A percentile compares a stretch with the other conserved stretches of the same genome.
Evolutionary conservation across 1,284 basidiomycete genomes (phyloP).

Genomic region (Psilocybe mexicana): DNA sequence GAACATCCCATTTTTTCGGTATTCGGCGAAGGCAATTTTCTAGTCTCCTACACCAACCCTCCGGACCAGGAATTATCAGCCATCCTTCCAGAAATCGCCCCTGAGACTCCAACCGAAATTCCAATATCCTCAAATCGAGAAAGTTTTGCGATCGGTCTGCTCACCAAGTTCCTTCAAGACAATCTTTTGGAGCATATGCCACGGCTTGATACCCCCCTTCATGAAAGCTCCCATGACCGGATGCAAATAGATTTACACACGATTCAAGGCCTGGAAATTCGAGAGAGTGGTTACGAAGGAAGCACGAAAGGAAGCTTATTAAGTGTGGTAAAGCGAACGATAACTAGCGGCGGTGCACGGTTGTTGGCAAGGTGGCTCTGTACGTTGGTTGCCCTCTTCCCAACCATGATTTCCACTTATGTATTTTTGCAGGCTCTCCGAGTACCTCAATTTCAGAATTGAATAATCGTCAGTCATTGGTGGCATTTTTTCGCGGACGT

Average conservation of each 20-base stretch:
- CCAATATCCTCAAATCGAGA: constrained; percentile 40
- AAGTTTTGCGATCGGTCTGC: constrained; percentile 59
- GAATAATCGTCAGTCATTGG: constrained; percentile 73
- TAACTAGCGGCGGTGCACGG: constrained; percentile 80
- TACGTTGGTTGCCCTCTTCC: constrained; percentile 36
- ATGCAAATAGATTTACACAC: constrained; percentile 94
- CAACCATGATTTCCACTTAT: not conserved
- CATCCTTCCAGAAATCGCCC: not conserved
- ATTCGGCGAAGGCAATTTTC: constrained; percentile 52
- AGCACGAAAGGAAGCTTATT: constrained; percentile 78
- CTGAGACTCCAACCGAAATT: not conserved
- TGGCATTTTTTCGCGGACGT: constrained; percentile 71
- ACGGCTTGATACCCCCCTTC: constrained; percentile 55
- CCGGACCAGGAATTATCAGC: constrained; percentile 4
- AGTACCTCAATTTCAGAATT: constrained; percentile 79
- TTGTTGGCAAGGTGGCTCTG: constrained; percentile 77
- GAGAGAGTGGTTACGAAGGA: constrained; percentile 76
- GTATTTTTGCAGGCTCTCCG: constrained; percentile 65
- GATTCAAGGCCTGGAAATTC: constrained; percentile 86
- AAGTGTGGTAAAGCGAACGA: constrained; percentile 76
- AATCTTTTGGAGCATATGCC: constrained; percentile 85
- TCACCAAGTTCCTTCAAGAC: constrained; percentile 69
- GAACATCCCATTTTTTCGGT: constrained; percentile 47
- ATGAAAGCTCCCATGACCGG: constrained; percentile 55
- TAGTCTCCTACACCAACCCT: constrained; percentile 46